These are phyloP conservation scores for Acacia pycnantha DNA, from an alignment of 331 rosid genomes.

Conservation along the genomic window DNA sequence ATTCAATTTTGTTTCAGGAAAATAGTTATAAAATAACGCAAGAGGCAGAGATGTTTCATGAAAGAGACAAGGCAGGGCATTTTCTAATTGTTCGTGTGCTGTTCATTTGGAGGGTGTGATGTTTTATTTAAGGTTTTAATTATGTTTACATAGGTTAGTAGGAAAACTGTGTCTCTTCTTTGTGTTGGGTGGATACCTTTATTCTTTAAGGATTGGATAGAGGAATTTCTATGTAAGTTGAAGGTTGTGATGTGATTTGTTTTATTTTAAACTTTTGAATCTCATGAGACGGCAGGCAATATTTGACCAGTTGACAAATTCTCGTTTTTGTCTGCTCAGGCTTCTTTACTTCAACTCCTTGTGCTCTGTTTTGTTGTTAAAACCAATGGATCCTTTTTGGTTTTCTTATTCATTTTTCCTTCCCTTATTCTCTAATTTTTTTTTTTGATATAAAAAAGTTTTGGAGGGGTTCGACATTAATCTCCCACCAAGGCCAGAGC, in stretches of 20 bases:
- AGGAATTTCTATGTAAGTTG: constrained; percentile 28
- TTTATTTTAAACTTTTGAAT: constrained; percentile 19
- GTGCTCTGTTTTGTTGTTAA: constrained; percentile 31
- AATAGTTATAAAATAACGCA: constrained; percentile 28
- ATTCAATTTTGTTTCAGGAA: not conserved
- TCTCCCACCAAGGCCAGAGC: no score
- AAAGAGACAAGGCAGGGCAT: constrained; percentile 67
- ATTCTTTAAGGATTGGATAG: constrained; percentile 33
- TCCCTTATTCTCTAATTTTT: not conserved
- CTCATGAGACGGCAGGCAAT: constrained; percentile 58
- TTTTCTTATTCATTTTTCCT: not conserved
- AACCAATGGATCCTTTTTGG: not conserved
- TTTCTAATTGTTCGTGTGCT: constrained; percentile 67
- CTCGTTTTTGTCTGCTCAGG: constrained; percentile 36
- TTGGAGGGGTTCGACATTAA: no score
- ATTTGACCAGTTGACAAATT: constrained; percentile 25
- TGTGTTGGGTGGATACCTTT: constrained; percentile 50
- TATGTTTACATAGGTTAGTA: constrained; percentile 36
- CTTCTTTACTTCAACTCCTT: constrained; percentile 21
- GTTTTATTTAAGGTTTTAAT: constrained; percentile 51
- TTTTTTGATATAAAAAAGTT: no score
- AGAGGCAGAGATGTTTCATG: constrained; percentile 28
- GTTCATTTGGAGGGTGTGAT: constrained; percentile 77
- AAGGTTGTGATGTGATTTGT: constrained; percentile 35
- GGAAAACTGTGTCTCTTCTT: constrained; percentile 48